Conservation (phyloP, 2,329 filamentous ascomycete species). For the Alternaria panax region DNA sequence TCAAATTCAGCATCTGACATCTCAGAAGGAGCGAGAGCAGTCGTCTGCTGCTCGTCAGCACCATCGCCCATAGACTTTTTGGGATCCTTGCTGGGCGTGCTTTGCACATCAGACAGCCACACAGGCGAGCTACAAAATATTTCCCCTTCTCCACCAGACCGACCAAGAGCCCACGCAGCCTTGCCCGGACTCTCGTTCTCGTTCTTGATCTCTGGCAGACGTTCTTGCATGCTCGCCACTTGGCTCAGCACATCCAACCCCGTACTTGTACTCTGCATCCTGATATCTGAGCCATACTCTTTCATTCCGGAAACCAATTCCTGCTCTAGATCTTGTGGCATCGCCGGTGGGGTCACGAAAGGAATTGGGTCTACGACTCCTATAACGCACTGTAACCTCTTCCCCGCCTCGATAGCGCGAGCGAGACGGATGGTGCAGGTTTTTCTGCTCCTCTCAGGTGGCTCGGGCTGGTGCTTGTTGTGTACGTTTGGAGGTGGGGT, state of each 20-base stretch:
- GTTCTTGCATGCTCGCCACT: neutral
- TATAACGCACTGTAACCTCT: constrained; percentile 21
- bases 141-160: neutral
- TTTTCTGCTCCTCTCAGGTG: constrained; percentile 3
- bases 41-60: neutral
- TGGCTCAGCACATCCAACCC: neutral
- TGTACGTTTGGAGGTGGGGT: neutral
- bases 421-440: neutral
- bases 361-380: constrained; percentile 18
- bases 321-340: constrained; percentile 14
- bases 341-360: constrained; percentile 19
- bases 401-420: constrained; percentile 10
- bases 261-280: neutral
- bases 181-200: neutral
- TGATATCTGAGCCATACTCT: constrained; percentile 14
- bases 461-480: neutral
- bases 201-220: constrained; percentile 4
- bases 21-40: neutral
- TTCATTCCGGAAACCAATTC: constrained; percentile 11
- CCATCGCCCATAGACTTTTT: neutral
- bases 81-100: neutral
- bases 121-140: neutral
- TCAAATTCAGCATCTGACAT: neutral
- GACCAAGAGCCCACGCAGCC: neutral
- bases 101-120: neutral